Conservation (phyloP, 148 eudicot species). For the Heliamphora exappendiculata region DNA sequence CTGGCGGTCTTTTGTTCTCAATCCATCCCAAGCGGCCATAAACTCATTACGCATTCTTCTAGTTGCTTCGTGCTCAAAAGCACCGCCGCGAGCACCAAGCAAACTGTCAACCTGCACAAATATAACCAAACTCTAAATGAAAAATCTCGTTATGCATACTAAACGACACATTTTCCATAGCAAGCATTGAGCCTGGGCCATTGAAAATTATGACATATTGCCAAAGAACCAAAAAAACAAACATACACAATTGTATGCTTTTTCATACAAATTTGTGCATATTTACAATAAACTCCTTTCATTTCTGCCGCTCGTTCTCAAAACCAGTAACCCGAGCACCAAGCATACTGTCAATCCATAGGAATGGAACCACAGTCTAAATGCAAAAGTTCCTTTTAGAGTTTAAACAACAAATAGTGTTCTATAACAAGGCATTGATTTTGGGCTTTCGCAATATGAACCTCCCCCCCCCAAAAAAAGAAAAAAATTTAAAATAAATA, state of each 20-base stretch:
- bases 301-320: neutral
- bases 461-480: too few species aligned
- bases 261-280: neutral
- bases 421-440: neutral
- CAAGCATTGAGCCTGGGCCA: neutral
- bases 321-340: neutral
- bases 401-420: neutral
- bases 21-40: constrained; percentile 99
- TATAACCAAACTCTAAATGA: neutral
- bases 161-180: neutral
- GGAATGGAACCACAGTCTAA: neutral
- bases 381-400: neutral
- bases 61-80: constrained; percentile 95
- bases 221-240: neutral
- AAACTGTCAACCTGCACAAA: constrained; percentile 81
- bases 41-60: constrained; percentile 98
- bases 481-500: too few species aligned
- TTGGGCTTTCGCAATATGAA: neutral
- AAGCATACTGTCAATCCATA: neutral
- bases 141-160: neutral
- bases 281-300: neutral
- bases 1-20: constrained; percentile 91
- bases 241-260: constrained; percentile 2
- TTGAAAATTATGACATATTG: neutral
- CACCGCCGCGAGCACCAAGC: constrained; percentile 99